Evolutionary conservation across 2,329 filamentous ascomycete species (phyloP), one percentile per base, ranked within the genome.

Genomic region (Calonectria ilicicola): DNA sequence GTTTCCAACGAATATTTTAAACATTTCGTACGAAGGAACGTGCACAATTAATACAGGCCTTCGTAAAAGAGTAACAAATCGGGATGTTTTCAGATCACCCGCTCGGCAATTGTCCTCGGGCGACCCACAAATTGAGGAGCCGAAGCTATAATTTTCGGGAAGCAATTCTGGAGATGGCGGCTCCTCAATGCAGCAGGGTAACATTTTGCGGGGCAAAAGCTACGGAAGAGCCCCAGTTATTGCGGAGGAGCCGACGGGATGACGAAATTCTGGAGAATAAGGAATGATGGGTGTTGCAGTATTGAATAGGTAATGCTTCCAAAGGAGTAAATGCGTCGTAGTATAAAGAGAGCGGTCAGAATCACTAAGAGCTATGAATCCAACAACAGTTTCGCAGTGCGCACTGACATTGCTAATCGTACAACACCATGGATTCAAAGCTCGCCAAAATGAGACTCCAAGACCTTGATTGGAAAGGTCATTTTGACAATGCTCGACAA

Each of bases 81-180:
- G 40, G 40, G 40, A 44, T n/a, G 15, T n/a, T 44, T 35, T 35
- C 32, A 35, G 10, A 35, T 35, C 32, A 3, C 32, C 32, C 32
- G 32, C 32, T 35, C 32, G 3, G 32, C 32, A 35, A 35, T 35
- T 35, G 10, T 14, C 32, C 32, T 35, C 9, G 32, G 2, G 0
- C 6, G 51, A 40, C 53, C 53, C 53, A 26, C 53, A 58, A 26
- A 40, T 58, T 40, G 53, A 58, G 53, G 53, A 58, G 53, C 53
- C 53, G 53, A 58, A 21, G 5, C 2, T 6, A 19, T 29, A 10
- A n/a, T 15, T n/a, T 10, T 42, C 19, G 40, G 40, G 19, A 10
- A 21, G 15, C 26, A 23, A 29, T 21, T 40, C 32, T 35, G 19
- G n/a, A 32, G 15, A 21, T 19, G 2, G 38, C 32, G 53, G 53